A percentile compares a stretch with the other conserved stretches of the same genome.
Conservation (phyloP, 768 basidiomycete genomes). For the Xanthoconium stramineum region DNA sequence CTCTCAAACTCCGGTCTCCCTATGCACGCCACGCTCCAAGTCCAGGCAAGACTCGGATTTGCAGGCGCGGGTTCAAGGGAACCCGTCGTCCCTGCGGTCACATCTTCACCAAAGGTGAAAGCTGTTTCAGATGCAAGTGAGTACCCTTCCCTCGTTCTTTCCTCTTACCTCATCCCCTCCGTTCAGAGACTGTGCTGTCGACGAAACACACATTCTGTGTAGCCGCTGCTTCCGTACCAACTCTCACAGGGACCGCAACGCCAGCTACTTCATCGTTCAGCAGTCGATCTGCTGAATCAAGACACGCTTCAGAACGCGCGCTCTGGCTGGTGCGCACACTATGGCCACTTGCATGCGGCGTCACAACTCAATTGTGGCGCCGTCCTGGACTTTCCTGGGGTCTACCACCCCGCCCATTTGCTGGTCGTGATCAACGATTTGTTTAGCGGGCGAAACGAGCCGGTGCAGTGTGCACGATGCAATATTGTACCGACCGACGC, state of each 20-base stretch:
- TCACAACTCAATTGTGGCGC: slow-evolving; percentile 79
- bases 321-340: slow-evolving; percentile 88
- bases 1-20: slow-evolving; percentile 61
- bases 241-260: slow-evolving; percentile 84
- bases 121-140: slow-evolving; percentile 92
- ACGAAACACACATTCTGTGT: slow-evolving; percentile 89
- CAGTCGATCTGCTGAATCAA: slow-evolving; percentile 82
- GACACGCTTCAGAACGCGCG: slow-evolving; percentile 88
- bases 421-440: slow-evolving; percentile 81
- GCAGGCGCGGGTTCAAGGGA: slow-evolving; percentile 59
- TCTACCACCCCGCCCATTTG: slow-evolving; percentile 80
- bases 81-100: slow-evolving; percentile 67
- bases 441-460: slow-evolving; percentile 70
- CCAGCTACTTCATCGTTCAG: slow-evolving; percentile 89
- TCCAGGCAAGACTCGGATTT: slow-evolving; percentile 58
- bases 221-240: slow-evolving; percentile 85
- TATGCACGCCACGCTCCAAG: slow-evolving; percentile 61
- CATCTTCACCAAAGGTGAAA: slow-evolving; percentile 88
- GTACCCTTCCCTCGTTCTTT: slow-evolving; percentile 28
- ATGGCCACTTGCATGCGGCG: slow-evolving; percentile 74
- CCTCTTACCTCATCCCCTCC: not conserved
- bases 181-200: slow-evolving; percentile 82
- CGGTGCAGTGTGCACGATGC: slow-evolving; percentile 73
- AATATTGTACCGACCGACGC: slow-evolving; percentile 77
- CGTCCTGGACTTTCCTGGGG: slow-evolving; percentile 73